Evolutionary conservation across 2,329 filamentous ascomycete genomes (phyloP).

Genomic region (Pseudocercospora musae): DNA sequence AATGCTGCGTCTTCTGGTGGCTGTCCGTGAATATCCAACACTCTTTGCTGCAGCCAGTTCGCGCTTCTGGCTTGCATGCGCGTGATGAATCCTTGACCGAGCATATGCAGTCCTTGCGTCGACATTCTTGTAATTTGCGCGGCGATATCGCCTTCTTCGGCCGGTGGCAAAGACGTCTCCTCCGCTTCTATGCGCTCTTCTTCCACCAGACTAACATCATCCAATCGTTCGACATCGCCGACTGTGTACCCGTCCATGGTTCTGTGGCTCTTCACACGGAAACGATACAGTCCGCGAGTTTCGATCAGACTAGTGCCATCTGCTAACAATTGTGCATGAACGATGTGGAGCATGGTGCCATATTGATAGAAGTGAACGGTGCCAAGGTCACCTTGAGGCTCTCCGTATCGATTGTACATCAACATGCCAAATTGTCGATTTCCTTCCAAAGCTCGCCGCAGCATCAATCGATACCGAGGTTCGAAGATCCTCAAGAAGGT

Average conservation of each 20-base stretch:
- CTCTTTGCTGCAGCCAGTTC: constrained; percentile 70
- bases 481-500: constrained; percentile 91
- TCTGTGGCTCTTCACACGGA: constrained; percentile 64
- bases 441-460: constrained; percentile 70
- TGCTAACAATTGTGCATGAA: constrained; percentile 67
- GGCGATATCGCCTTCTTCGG: constrained; percentile 29
- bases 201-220: constrained; percentile 77
- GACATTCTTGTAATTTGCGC: constrained; percentile 57
- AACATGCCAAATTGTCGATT: constrained; percentile 83
- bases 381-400: constrained; percentile 53
- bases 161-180: constrained; percentile 51
- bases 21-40: constrained; percentile 71
- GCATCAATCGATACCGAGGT: constrained; percentile 87
- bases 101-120: constrained; percentile 66
- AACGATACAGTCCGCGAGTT: constrained; percentile 71
- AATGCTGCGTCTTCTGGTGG: constrained; percentile 70
- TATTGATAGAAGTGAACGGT: constrained; percentile 63
- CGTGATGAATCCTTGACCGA: constrained; percentile 64
- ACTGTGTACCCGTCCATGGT: constrained; percentile 74
- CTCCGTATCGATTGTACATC: constrained; percentile 58
- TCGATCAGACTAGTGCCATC: constrained; percentile 82
- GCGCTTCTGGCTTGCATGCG: constrained; percentile 67
- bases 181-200: constrained; percentile 73
- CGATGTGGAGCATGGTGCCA: constrained; percentile 74
- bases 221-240: constrained; percentile 70